These are phyloP conservation scores for Phaeosphaeria sp. DNA, from an alignment of 2,329 filamentous ascomycete species.

Conservation along the genomic window DNA sequence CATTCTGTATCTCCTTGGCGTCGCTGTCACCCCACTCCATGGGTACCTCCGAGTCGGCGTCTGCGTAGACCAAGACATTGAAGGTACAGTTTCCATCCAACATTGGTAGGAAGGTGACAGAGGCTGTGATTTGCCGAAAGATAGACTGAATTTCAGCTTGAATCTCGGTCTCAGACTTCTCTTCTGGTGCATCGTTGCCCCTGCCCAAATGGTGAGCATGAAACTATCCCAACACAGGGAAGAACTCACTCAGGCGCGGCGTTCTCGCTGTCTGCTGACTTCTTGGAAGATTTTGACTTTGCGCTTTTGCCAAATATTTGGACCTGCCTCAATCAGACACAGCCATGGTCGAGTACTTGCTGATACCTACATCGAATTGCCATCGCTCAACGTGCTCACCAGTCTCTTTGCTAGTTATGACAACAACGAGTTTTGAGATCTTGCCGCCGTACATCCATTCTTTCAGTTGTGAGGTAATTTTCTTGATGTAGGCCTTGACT, in stretches of 20 bases:
- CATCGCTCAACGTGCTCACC: conserved; percentile 95
- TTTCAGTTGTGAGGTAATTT: conserved; percentile 97
- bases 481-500: conserved; percentile 98
- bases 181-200: conserved; percentile 48
- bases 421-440: conserved; percentile 95
- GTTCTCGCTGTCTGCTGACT: conserved; percentile 73
- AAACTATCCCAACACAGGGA: not conserved
- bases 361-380: conserved; percentile 83
- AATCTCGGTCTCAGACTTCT: conserved; percentile 93
- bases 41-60: conserved; percentile 94
- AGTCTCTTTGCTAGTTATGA: conserved; percentile 96
- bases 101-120: conserved; percentile 94
- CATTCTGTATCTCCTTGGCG: conserved; percentile 93
- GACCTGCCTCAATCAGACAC: conserved; percentile 49
- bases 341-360: conserved; percentile 38
- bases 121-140: conserved; percentile 97
- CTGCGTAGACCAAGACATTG: conserved; percentile 97
- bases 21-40: conserved; percentile 99
- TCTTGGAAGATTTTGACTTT: conserved; percentile 58
- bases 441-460: conserved; percentile 98
- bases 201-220: conserved; percentile 31
- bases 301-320: conserved; percentile 62
- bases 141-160: conserved; percentile 95
- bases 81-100: conserved; percentile 95
- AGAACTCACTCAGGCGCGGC: conserved; percentile 59